Conservation (phyloP, 805 yeast genomes). For the Priceomyces medius region DNA sequence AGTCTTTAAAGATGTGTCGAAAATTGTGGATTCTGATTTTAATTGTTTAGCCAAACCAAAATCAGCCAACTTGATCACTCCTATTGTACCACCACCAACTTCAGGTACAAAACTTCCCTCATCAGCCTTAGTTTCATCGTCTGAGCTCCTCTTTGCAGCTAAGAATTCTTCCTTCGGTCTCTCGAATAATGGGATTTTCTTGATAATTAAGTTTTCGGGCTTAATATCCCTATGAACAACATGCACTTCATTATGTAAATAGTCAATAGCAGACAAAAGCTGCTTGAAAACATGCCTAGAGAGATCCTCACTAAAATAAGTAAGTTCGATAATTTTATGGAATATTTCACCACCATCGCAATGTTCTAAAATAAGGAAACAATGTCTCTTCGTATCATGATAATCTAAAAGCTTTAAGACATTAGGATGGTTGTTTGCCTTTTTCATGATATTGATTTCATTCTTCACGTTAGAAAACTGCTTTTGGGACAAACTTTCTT, state of each 20-base stretch:
- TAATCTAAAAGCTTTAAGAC: slow-evolving; percentile 55
- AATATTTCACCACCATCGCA: slow-evolving; percentile 80
- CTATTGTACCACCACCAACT: slow-evolving; percentile 64
- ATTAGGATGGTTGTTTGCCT: slow-evolving; percentile 56
- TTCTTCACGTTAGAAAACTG: slow-evolving; percentile 60
- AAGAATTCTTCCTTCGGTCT: slow-evolving; percentile 32
- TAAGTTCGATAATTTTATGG: slow-evolving; percentile 73
- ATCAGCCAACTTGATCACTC: slow-evolving; percentile 64
- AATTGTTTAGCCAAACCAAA: slow-evolving; percentile 67
- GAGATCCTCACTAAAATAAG: slow-evolving; percentile 72
- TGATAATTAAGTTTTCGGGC: slow-evolving; percentile 73
- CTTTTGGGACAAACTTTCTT: slow-evolving; percentile 49
- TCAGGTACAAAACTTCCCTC: slow-evolving; percentile 57
- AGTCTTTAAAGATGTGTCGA: slow-evolving; percentile 46
- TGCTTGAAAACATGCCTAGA: slow-evolving; percentile 72
- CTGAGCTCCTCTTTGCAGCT: slow-evolving; percentile 44
- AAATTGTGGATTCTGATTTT: slow-evolving; percentile 31
- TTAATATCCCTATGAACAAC: slow-evolving; percentile 80
- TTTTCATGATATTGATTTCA: slow-evolving; percentile 73
- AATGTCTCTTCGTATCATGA: slow-evolving; percentile 51
- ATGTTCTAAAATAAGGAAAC: slow-evolving; percentile 65
- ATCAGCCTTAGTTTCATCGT: slow-evolving; percentile 58
- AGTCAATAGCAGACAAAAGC: slow-evolving; percentile 66
- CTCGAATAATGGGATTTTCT: slow-evolving; percentile 49
- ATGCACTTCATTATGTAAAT: slow-evolving; percentile 58